Base-by-base conservation (phyloP, 106 monocot species). In the Posidonia australis region DNA sequence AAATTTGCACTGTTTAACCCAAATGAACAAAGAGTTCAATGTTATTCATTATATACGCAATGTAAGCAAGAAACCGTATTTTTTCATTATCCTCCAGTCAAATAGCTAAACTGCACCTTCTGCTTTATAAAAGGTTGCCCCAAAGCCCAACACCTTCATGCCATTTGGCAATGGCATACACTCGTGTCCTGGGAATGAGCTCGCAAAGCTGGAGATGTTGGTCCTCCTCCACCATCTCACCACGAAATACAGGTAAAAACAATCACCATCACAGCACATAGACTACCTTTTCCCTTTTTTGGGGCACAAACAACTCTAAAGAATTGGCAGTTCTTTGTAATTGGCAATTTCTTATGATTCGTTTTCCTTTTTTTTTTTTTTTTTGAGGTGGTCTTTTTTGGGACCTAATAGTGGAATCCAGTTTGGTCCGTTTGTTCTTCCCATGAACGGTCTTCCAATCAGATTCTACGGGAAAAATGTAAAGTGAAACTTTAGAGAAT, bases 141-240 rank as follows among this genome's bases (percentile, higher is more conserved):
- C 84, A 27, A 92, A 85, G 67, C 82, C 88, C 52, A 80, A 88
- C 63, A 88, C 80, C n/a, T 92, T 83, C 82, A 76, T 92, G 82
- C 88, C 92, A 6, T 92, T 92, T 56, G 92, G 92, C 0, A 88
- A 79, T 53, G 92, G 92, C 74, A 83, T 72, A 73, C 92, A 92
- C 46, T 73, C 88, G 1, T 92, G 92, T 65, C 92, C 92, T 71
- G 92, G 92, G 57, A 92, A 88, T 72, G 84, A 88, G 72, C 78
- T 88, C 10, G 92, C 92, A 6, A 92, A 88, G 80, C 67, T 92
- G 70, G 92, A 92, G 85, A 92, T 88, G 71, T 73, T 92, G 20
- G 82, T 92, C 64, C 77, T 92, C 31, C 88, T 92, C 63, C 92
- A 92, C 53, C 92, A 92, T 80, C 84, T 92, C 72, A 85, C 92